Percentiles rank a stretch among this genome's conserved stretches.
Conservation (phyloP, 1,284 basidiomycete genomes). For the Pterula multifida region DNA sequence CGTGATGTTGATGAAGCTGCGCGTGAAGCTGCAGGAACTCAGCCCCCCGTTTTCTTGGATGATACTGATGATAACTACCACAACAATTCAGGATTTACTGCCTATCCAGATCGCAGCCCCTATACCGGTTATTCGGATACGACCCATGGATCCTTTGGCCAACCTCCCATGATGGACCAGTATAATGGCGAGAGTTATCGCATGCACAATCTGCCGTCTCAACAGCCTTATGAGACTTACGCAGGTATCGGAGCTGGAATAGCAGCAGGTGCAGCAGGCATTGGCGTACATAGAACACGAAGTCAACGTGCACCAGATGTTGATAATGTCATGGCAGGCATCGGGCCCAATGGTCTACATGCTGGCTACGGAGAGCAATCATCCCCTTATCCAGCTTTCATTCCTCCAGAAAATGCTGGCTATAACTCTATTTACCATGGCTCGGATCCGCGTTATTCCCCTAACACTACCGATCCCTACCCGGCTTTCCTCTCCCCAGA, state of each 20-base stretch:
- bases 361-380: background rate
- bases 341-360: background rate
- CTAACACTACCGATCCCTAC: background rate
- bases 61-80: conserved; percentile 20
- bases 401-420: background rate
- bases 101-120: conserved; percentile 13
- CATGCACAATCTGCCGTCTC: conserved; percentile 5
- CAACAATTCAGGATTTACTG: background rate
- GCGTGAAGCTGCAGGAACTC: conserved; percentile 10
- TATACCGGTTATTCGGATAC: conserved; percentile 12
- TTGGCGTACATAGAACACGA: conserved; percentile 13
- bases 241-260: conserved; percentile 11
- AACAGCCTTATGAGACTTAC: conserved; percentile 9
- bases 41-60: conserved; percentile 21
- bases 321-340: background rate
- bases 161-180: conserved; percentile 18
- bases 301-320: background rate
- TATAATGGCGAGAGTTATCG: background rate
- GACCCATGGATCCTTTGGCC: conserved; percentile 23
- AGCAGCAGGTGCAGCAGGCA: conserved; percentile 18
- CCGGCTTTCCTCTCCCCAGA: background rate
- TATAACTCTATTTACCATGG: background rate
- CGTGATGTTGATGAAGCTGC: conserved; percentile 28
- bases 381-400: background rate
- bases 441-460: background rate